These are phyloP conservation scores for Paraphaeosphaeria sporulosa DNA, from an alignment of 2,329 filamentous ascomycete species.

Conservation along the genomic window DNA sequence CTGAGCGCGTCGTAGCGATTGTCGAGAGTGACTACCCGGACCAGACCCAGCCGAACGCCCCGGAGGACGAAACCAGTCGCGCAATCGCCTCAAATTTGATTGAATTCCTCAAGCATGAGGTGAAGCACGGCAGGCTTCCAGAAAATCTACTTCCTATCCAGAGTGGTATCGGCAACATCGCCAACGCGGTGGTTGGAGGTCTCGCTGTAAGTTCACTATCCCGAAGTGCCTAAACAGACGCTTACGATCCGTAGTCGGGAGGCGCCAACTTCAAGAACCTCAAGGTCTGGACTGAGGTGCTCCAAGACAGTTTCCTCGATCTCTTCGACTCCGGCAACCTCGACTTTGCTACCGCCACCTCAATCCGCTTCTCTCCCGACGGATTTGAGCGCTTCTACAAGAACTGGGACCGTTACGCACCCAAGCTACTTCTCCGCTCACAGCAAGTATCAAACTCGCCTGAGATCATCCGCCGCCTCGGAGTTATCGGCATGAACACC, in stretches of 20 bases:
- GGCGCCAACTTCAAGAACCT: constrained; percentile 84
- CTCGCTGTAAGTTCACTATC: constrained; percentile 67
- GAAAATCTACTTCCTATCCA: constrained; percentile 80
- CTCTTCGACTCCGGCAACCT: constrained; percentile 88
- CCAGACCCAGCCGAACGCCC: constrained; percentile 75
- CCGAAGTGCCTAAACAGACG: too few relatives aligned
- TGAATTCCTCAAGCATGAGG: constrained; percentile 87
- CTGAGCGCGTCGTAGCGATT: constrained; percentile 83
- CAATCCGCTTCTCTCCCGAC: constrained; percentile 88
- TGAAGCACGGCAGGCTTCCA: constrained; percentile 77
- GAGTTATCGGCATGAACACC: constrained; percentile 94
- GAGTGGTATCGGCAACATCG: constrained; percentile 91
- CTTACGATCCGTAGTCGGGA: constrained; percentile 54
- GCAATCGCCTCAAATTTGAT: constrained; percentile 82
- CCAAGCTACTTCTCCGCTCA: constrained; percentile 85
- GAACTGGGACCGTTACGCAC: constrained; percentile 79
- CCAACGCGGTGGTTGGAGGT: constrained; percentile 88
- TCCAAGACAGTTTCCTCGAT: constrained; percentile 92
- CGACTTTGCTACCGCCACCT: constrained; percentile 89
- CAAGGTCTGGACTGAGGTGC: constrained; percentile 91
- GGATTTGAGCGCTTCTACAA: constrained; percentile 92
- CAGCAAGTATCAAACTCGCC: constrained; percentile 89
- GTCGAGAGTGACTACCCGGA: constrained; percentile 87
- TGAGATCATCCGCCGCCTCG: constrained; percentile 86
- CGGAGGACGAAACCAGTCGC: constrained; percentile 75